Base-by-base conservation (phyloP, 805 yeast species). In the Kodamaea jinghongensis region DNA sequence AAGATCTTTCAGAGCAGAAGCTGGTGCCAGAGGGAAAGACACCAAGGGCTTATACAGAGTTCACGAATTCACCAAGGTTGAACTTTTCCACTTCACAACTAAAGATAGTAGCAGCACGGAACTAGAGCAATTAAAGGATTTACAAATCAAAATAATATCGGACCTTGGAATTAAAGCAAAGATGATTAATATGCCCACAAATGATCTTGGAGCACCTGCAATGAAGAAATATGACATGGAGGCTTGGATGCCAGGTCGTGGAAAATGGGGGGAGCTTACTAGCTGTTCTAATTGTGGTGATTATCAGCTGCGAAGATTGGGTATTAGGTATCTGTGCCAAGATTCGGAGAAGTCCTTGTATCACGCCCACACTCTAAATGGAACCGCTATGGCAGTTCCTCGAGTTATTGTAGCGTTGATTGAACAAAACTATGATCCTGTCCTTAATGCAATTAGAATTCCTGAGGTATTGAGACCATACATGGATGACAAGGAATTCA, bases 191-290 rank as follows among this genome's bases (percentile, higher is more conserved):
- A 88, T 93, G 89, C 97, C 97, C 0, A 79, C 83, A 17, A 79
- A 84, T 46, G 99, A 93, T 57, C 65, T 93, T 38, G 99, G 99
- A 0, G 83, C 96, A 0, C 96, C 99, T 1, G 98, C 98, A 0
- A 79, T 73, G 61, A 82, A 85, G 54, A 93, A 93, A 58, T 87
- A 81, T 56, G 99, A 93, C 52, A 86, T 90, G 42, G 99, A 93
- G 62, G 96, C 90, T 0, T 87, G 96, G 89, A 91, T 93, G 98
- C 98, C 98, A 0, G 97, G 98, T 2, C 76, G 96, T 51, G 90
- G 87, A 1, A 59, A 66, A 2, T 91, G 95, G 87, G 99, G 99
- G 3, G 99, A 93, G 58, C 71, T 93, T 23, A 81, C 95, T 1
- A 86, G 96, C 20, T 75, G 95, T 1, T 89, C 97, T 2, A 91